These are phyloP conservation scores for Termitomyces bulborhizus DNA, from an alignment of 768 basidiomycete species.

Conservation along the genomic window DNA sequence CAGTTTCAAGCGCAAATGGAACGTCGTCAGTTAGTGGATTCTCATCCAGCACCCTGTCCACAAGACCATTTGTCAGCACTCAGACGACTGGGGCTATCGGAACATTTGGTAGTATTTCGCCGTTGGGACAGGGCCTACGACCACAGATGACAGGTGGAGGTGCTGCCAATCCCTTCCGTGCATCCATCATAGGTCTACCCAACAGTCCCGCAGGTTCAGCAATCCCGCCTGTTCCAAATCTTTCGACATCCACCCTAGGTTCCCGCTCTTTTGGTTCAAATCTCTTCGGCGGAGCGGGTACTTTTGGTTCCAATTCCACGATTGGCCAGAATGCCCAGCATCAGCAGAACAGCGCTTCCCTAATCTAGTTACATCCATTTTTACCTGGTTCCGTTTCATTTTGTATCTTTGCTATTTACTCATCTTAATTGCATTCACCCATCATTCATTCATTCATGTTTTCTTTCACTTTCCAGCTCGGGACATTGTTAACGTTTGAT, in stretches of 20 bases:
- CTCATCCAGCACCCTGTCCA: constrained; percentile 14
- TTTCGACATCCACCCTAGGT: constrained; percentile 10
- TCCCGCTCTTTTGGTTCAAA: constrained; percentile 11
- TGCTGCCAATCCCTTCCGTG: constrained; percentile 59
- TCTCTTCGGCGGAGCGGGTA: constrained; percentile 11
- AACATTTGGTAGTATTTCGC: constrained; percentile 29
- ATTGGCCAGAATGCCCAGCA: constrained; percentile 26
- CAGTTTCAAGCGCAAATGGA: constrained; percentile 9
- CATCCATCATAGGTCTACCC: constrained; percentile 39
- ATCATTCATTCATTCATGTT: constrained; percentile 7
- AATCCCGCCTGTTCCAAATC: constrained; percentile 14
- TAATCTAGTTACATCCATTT: constrained; percentile 33
- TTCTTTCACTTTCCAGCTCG: constrained; percentile 11
- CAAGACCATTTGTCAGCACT: constrained; percentile 15
- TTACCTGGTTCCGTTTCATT: constrained; percentile 11
- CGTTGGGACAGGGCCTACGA: constrained; percentile 46
- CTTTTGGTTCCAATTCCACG: constrained; percentile 19
- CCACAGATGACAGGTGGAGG: constrained; percentile 63
- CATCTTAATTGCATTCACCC: constrained; percentile 12
- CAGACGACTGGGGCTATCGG: constrained; percentile 33
- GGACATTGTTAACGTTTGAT: constrained; percentile 8
- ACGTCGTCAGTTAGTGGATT: constrained; percentile 4
- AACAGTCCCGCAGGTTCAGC: constrained; percentile 6
- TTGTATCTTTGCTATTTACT: constrained; percentile 10
- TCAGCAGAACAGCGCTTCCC: constrained; percentile 37